Evolutionary conservation across 495 filamentous ascomycete genomes (phyloP), one percentile per base, ranked within the genome.

Genomic region (Jackrogersella minutella): DNA sequence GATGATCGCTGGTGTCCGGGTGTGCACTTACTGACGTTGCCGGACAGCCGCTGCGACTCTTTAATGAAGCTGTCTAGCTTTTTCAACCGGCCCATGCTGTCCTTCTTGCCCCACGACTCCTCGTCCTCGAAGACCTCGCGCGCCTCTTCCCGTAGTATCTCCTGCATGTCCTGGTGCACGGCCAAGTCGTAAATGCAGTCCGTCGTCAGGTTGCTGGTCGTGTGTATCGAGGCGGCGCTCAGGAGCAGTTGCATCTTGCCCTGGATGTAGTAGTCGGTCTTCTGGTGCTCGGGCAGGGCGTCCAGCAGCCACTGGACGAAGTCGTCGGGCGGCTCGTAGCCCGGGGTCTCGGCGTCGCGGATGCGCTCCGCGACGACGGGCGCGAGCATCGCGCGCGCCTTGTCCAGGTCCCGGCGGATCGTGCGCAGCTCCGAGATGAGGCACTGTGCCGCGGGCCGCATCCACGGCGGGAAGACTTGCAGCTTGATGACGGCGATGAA

Each of bases 61-160:
- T 84, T 82, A 47, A 86, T 78, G 66, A 86, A 85, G 56, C 78
- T 82, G 70, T 88, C 85, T 54, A 87, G 53, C 66, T 83, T 83
- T 50, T 74, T 76, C 58, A 87, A 70, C 51, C 76, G 73, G 2
- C 44, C 46, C 59, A 85, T 71, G 49, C 73, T 79, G 10, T 76
- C 75, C 50, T 79, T 80, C 28, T 67, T 75, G 6, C 49, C 52
- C 75, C 75, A 77, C 21, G 65, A 74, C 4, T 71, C 77, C 9
- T 80, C 76, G 26, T 78, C 75, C 14, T 62, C 60, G 2, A 84
- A 59, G 1, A 78, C 76, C 1, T 71, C 66, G 0, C 68, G 58
- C 16, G 81, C 77, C 64, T 87, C 85, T 39, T 84, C 78, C 9
- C 83, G 74, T 26, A 87, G 59, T 28, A 75, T 72, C 17, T 78